Percentiles rank a stretch among this genome's conserved stretches.
phyloP scores from a whole-genome alignment of 2,329 filamentous ascomycete species.

The Calonectria montana region DNA sequence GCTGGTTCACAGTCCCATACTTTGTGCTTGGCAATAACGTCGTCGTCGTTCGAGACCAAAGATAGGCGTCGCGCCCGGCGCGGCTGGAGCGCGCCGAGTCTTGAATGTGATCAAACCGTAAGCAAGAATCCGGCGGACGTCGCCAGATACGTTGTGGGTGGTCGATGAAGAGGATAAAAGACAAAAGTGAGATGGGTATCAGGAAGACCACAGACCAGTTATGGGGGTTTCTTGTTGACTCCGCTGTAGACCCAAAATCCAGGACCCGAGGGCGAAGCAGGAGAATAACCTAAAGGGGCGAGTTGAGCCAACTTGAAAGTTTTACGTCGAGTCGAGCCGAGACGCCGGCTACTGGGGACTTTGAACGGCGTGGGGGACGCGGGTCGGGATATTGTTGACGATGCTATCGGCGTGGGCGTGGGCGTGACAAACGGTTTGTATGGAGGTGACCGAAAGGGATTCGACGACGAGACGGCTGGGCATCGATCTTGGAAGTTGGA shows the following conservation, averaged over 20 bases:
- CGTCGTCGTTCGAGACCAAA: conserved; percentile 27
- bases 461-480: conserved; percentile 17
- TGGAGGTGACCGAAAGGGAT: conserved; percentile 11
- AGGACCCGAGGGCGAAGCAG: conserved; percentile 91
- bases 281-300: conserved; percentile 76
- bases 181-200: conserved; percentile 17
- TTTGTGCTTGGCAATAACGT: conserved; percentile 35
- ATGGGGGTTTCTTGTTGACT: conserved; percentile 97
- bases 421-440: conserved; percentile 7
- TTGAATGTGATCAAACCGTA: conserved; percentile 44
- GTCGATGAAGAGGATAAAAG: conserved; percentile 17
- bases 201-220: conserved; percentile 66
- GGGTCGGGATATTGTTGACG: conserved; percentile 5
- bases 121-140: conserved; percentile 35
- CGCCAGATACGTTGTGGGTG: conserved; percentile 33
- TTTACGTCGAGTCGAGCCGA: conserved; percentile 48
- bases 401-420: conserved; percentile 15
- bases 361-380: conserved; percentile 20
- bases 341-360: conserved; percentile 31
- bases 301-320: conserved; percentile 95
- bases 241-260: conserved; percentile 94
- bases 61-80: conserved; percentile 48
- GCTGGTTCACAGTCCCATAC: conserved; percentile 47
- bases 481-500: conserved; percentile 28
- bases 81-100: conserved; percentile 52